A percentile compares a stretch with the other conserved stretches of the same genome.
Conservation (phyloP, 2,329 filamentous ascomycete species). For the Fusarium abutilonis region DNA sequence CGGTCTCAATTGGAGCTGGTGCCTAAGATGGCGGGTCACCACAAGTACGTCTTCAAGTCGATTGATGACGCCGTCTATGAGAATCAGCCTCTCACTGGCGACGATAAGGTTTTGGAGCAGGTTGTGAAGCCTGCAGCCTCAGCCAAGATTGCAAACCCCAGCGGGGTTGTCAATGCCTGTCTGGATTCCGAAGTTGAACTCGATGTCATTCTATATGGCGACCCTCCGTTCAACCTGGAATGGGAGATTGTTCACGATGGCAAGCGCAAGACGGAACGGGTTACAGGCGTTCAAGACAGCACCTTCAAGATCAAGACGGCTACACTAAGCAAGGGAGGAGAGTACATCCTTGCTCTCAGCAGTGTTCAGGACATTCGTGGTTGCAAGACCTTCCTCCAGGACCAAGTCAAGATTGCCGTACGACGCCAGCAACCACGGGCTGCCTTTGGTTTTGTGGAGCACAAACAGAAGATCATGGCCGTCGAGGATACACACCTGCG, state of each 20-base stretch:
- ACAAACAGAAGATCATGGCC: slow-evolving; percentile 76
- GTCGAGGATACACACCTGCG: slow-evolving; percentile 79
- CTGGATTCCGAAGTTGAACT: slow-evolving; percentile 83
- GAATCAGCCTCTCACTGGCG: slow-evolving; percentile 68
- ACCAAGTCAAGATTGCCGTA: slow-evolving; percentile 86
- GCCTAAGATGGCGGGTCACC: slow-evolving; percentile 82
- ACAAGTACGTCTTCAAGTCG: slow-evolving; percentile 84
- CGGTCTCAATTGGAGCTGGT: slow-evolving; percentile 86
- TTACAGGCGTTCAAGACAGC: slow-evolving; percentile 69
- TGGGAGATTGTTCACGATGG: slow-evolving; percentile 94
- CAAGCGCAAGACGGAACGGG: slow-evolving; percentile 76
- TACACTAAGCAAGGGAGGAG: slow-evolving; percentile 80
- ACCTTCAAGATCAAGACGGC: slow-evolving; percentile 79
- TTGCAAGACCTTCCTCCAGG: slow-evolving; percentile 86
- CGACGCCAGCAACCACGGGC: slow-evolving; percentile 88
- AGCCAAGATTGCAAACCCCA: slow-evolving; percentile 71
- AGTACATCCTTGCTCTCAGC: slow-evolving; percentile 87
- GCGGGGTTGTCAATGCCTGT: slow-evolving; percentile 72
- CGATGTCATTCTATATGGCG: slow-evolving; percentile 79
- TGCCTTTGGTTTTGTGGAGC: slow-evolving; percentile 86
- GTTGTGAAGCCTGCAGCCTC: slow-evolving; percentile 92
- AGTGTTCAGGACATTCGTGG: slow-evolving; percentile 86
- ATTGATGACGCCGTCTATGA: slow-evolving; percentile 87
- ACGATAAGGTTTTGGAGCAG: slow-evolving; percentile 77
- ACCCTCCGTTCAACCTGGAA: slow-evolving; percentile 87